Conservation (phyloP, 164 flowering plant species). For the Chimonanthus salicifolius region DNA sequence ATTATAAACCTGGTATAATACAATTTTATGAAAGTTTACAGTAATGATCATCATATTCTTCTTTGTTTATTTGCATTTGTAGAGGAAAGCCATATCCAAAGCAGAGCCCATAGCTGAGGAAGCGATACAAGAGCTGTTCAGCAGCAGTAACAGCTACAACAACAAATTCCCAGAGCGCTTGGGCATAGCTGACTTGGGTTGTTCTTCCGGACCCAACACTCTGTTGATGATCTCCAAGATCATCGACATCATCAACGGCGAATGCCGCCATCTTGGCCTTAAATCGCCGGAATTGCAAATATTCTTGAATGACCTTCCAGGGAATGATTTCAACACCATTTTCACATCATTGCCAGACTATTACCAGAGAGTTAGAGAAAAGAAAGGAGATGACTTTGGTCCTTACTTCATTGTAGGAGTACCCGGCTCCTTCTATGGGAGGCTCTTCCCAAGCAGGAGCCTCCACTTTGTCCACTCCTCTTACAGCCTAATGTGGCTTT, state of each 20-base stretch:
- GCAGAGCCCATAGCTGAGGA: conserved; percentile 40
- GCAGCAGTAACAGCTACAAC: neutral
- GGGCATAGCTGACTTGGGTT: conserved; percentile 61
- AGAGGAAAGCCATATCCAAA: conserved; percentile 39
- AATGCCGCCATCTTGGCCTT: conserved; percentile 7
- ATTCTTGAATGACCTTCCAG: conserved; percentile 51
- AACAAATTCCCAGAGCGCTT: conserved; percentile 13
- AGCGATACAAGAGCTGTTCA: conserved; percentile 38
- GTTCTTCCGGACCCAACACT: conserved; percentile 75
- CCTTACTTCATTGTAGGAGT: conserved; percentile 40
- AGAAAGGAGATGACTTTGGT: conserved; percentile 19
- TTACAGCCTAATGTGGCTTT: conserved; percentile 56
- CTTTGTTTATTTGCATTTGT: neutral
- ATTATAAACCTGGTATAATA: too few relatives aligned
- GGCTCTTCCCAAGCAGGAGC: conserved; percentile 42
- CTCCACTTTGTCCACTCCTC: conserved; percentile 66
- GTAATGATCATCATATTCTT: too few relatives aligned
- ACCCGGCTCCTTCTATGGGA: conserved; percentile 57
- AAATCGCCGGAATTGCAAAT: conserved; percentile 32
- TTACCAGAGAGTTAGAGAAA: conserved; percentile 15
- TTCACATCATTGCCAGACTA: conserved; percentile 25
- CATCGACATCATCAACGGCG: conserved; percentile 23
- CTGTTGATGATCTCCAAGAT: conserved; percentile 26
- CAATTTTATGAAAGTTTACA: too few relatives aligned
- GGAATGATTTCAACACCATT: conserved; percentile 50